These are phyloP conservation scores for Xanthoconium purpureum DNA, from an alignment of 768 basidiomycete genomes.

Conservation along the genomic window DNA sequence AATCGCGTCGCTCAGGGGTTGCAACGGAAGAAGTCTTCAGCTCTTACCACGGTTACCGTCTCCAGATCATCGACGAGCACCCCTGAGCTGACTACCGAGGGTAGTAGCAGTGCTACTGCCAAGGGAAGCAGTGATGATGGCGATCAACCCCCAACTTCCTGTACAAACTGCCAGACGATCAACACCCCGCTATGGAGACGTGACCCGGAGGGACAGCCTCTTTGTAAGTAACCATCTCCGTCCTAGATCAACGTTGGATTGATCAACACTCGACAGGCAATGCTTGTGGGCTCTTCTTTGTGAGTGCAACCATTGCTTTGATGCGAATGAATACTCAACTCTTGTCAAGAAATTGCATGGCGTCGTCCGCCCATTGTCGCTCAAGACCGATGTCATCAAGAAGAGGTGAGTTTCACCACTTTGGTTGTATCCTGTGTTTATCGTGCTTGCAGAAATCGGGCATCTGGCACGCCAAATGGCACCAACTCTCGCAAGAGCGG, in stretches of 20 bases:
- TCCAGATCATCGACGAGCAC: conserved; percentile 62
- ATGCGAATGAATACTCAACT: conserved; percentile 10
- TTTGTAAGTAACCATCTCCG: conserved; percentile 55
- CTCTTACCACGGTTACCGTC: conserved; percentile 21
- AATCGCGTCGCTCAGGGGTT: conserved; percentile 59
- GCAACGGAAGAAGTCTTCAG: conserved; percentile 50
- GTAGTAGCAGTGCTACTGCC: conserved; percentile 28
- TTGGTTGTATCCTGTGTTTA: background rate
- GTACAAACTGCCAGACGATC: conserved; percentile 93
- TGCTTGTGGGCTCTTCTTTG: conserved; percentile 91
- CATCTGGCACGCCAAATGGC: conserved; percentile 66
- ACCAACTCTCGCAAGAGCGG: conserved; percentile 58
- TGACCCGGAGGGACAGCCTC: conserved; percentile 88
- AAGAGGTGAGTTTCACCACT: conserved; percentile 58
- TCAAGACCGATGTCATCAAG: conserved; percentile 98
- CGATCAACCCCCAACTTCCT: conserved; percentile 74
- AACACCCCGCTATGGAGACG: conserved; percentile 93
- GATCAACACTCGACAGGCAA: conserved; percentile 51
- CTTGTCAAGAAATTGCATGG: conserved; percentile 83
- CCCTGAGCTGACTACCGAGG: conserved; percentile 49
- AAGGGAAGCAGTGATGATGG: conserved; percentile 58
- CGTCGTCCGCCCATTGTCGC: conserved; percentile 87
- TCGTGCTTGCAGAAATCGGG: conserved; percentile 60
- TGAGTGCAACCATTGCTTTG: conserved; percentile 41
- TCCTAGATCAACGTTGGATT: conserved; percentile 11